Conservation (phyloP, 257 asterid species). For the Linderniella brevidens region DNA sequence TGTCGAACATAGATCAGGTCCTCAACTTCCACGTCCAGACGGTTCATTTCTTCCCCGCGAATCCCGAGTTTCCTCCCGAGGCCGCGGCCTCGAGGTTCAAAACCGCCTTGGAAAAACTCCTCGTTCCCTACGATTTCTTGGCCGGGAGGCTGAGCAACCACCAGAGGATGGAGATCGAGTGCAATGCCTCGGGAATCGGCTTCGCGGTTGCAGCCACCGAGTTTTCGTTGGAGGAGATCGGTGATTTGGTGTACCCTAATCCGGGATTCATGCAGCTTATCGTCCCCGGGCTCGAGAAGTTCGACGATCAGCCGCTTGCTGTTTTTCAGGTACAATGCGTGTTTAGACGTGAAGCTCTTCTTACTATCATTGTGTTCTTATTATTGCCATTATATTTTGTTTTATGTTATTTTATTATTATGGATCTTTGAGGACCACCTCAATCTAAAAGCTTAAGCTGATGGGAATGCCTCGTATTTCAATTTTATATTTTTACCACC, state of each 20-base stretch:
- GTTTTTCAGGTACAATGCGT: slow-evolving; percentile 45
- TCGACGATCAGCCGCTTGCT: slow-evolving; percentile 55
- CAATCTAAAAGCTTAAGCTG: no score
- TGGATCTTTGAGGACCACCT: no score
- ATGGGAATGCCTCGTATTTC: no score
- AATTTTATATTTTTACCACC: no score
- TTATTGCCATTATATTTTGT: no score
- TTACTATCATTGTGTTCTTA: no score
- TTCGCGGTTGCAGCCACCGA: slow-evolving; percentile 45
- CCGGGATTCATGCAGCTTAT: slow-evolving; percentile 67
- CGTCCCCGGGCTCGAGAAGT: slow-evolving; percentile 20
- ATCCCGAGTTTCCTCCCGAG: slow-evolving; percentile 35
- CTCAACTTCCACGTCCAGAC: slow-evolving; percentile 68
- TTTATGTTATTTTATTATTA: no score
- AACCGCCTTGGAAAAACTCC: slow-evolving; percentile 27
- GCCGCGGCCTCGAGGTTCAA: slow-evolving; percentile 21
- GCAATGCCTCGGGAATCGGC: slow-evolving; percentile 36
- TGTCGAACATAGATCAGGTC: slow-evolving; percentile 66
- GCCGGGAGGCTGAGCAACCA: slow-evolving; percentile 48
- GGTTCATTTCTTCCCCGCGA: slow-evolving; percentile 47
- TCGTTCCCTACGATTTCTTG: slow-evolving; percentile 40
- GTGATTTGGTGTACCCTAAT: slow-evolving; percentile 62
- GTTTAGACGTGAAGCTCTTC: background rate
- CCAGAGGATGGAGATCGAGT: slow-evolving; percentile 49
- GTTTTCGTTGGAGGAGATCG: slow-evolving; percentile 36